phyloP scores from a whole-genome alignment of 305 asterid genomes.

The Rubia peregrina region DNA sequence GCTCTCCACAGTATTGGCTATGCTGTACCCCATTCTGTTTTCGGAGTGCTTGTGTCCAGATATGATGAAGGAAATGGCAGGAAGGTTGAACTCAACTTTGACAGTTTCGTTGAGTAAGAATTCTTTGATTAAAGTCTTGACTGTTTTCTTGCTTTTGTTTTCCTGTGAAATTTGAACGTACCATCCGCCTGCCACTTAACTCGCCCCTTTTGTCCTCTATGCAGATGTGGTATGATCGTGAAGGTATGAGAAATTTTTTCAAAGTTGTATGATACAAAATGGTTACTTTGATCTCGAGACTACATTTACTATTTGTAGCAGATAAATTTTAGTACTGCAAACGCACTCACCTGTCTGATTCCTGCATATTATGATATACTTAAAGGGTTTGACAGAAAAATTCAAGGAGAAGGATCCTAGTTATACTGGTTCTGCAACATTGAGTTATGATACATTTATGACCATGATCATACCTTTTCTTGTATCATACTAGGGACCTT shows the following conservation, averaged over 20 bases:
- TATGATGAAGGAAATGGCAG: conserved; percentile 62
- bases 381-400: conserved; percentile 82
- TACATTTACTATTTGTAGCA: neutral
- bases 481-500: conserved; percentile 41
- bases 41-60: conserved; percentile 63
- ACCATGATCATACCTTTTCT: conserved; percentile 71
- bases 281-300: neutral
- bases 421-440: conserved; percentile 65
- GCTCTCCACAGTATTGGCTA: conserved; percentile 71
- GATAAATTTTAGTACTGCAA: neutral
- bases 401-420: conserved; percentile 76
- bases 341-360: neutral
- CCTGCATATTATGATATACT: neutral
- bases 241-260: conserved; percentile 42
- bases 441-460: conserved; percentile 60
- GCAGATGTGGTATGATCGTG: conserved; percentile 85
- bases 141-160: conserved; percentile 6
- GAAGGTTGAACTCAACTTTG: conserved; percentile 53
- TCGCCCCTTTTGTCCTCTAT: conserved; percentile 11
- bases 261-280: neutral
- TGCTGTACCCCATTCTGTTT: conserved; percentile 61
- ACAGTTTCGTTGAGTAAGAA: conserved; percentile 79
- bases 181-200: conserved; percentile 3
- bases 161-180: neutral
- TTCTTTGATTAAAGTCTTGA: conserved; percentile 10